These are phyloP conservation scores for Alternaria burnsii DNA, from an alignment of 2,329 filamentous ascomycete genomes.

Conservation along the genomic window DNA sequence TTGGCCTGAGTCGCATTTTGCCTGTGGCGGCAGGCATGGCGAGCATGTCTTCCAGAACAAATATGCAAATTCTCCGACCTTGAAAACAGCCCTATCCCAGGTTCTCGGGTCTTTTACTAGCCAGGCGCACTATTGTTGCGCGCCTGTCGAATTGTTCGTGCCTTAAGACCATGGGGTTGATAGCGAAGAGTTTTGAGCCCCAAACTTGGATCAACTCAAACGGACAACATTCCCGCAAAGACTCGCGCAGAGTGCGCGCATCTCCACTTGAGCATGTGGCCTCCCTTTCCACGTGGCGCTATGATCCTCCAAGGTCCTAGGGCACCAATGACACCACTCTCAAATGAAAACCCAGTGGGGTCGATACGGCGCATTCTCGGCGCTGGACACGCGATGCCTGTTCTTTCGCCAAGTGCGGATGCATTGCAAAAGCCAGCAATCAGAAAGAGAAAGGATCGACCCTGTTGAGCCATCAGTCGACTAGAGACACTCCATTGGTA, in stretches of 20 bases:
- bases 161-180: background rate
- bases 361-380: slow-evolving; percentile 3
- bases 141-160: background rate
- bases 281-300: slow-evolving; percentile 14
- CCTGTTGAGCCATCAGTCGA: slow-evolving; percentile 4
- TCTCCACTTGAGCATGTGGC: slow-evolving; percentile 1
- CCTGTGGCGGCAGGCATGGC: background rate
- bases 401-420: slow-evolving; percentile 5
- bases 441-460: slow-evolving; percentile 13
- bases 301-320: background rate
- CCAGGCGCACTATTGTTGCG: background rate
- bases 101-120: background rate
- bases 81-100: background rate
- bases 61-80: background rate
- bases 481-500: slow-evolving; percentile 8
- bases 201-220: background rate
- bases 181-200: slow-evolving; percentile 1
- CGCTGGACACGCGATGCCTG: background rate
- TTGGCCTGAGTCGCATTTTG: background rate
- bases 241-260: background rate
- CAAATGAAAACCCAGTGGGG: slow-evolving; percentile 1
- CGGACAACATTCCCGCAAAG: background rate
- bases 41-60: background rate
- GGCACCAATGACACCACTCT: slow-evolving; percentile 2
- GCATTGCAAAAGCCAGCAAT: slow-evolving; percentile 7